Percentiles rank a stretch among this genome's conserved stretches.
phyloP scores from a whole-genome alignment of 768 basidiomycete species.

The Suillus tomentosus region DNA sequence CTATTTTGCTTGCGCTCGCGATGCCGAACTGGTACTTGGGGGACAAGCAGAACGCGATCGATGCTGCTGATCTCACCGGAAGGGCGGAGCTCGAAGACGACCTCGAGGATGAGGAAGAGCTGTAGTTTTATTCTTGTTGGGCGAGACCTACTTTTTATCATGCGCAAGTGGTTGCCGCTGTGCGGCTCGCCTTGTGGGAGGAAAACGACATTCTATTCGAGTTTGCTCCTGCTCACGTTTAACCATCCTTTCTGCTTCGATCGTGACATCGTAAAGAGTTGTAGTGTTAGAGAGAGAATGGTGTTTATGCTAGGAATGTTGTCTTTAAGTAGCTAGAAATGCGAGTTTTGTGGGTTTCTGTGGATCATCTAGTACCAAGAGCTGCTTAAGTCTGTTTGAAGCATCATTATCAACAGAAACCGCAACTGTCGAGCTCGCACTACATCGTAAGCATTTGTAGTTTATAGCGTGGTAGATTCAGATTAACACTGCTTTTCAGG shows the following conservation, averaged over 20 bases:
- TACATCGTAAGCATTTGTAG: slow-evolving; percentile 47
- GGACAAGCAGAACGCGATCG: slow-evolving; percentile 71
- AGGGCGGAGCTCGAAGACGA: slow-evolving; percentile 8
- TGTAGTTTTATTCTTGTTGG: neutral
- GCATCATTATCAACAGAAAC: slow-evolving; percentile 66
- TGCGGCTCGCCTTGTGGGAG: too few species aligned
- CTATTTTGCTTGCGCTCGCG: slow-evolving; percentile 56
- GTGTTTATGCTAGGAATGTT: too few species aligned
- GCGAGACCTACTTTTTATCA: neutral
- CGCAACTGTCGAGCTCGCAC: slow-evolving; percentile 75
- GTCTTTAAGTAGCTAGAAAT: too few species aligned
- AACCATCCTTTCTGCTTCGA: too few species aligned
- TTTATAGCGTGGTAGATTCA: neutral
- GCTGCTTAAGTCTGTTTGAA: slow-evolving; percentile 57
- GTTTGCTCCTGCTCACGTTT: too few species aligned
- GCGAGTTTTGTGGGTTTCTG: too few species aligned
- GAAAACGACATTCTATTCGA: too few species aligned
- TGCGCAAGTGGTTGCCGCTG: too few species aligned
- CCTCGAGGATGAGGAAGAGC: neutral
- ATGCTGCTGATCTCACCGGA: slow-evolving; percentile 33
- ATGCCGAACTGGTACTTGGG: slow-evolving; percentile 72
- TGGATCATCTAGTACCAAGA: slow-evolving; percentile 47
- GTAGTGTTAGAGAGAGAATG: too few species aligned
- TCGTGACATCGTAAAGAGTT: too few species aligned
- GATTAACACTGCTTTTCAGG: slow-evolving; percentile 17